Percentiles rank a stretch among this genome's conserved stretches.
Conservation (phyloP, 2,329 filamentous ascomycete species). For the Trichophyton benhamiae region DNA sequence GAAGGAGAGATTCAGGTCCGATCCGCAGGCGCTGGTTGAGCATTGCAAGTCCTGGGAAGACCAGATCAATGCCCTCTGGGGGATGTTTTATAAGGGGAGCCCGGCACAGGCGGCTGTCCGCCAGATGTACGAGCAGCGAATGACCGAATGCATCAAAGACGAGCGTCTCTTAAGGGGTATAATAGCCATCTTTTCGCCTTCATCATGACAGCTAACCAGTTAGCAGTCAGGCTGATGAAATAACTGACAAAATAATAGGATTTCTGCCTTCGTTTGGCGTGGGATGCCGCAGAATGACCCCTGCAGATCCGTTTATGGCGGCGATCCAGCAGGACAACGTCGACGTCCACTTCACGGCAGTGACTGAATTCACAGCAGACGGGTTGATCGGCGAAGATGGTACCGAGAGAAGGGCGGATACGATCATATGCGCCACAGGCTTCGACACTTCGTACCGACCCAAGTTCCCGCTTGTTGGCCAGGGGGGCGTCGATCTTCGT, state of each 20-base stretch:
- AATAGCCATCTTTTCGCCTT: background rate
- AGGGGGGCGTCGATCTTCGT: conserved; percentile 17
- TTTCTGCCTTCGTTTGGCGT: conserved; percentile 18
- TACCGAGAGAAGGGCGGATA: conserved; percentile 17
- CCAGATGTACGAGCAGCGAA: conserved; percentile 30
- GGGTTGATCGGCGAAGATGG: conserved; percentile 18
- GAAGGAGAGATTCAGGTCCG: conserved; percentile 12
- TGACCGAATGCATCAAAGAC: conserved; percentile 42
- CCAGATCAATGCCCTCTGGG: conserved; percentile 39
- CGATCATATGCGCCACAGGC: conserved; percentile 24
- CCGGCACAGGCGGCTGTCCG: conserved; percentile 30
- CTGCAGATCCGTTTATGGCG: conserved; percentile 42
- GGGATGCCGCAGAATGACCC: conserved; percentile 39
- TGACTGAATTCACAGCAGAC: conserved; percentile 22
- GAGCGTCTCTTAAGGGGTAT: conserved; percentile 35
- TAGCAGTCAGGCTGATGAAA: background rate
- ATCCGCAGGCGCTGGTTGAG: conserved; percentile 22
- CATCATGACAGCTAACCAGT: too few species aligned
- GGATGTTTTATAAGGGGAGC: conserved; percentile 33
- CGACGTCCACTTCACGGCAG: conserved; percentile 21
- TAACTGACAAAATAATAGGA: background rate
- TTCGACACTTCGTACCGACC: conserved; percentile 23
- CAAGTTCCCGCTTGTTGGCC: conserved; percentile 18
- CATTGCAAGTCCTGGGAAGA: conserved; percentile 37
- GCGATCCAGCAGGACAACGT: conserved; percentile 33